Evolutionary conservation across 2,329 filamentous ascomycete genomes (phyloP).

Genomic region (Chrysoporthe cubensis): DNA sequence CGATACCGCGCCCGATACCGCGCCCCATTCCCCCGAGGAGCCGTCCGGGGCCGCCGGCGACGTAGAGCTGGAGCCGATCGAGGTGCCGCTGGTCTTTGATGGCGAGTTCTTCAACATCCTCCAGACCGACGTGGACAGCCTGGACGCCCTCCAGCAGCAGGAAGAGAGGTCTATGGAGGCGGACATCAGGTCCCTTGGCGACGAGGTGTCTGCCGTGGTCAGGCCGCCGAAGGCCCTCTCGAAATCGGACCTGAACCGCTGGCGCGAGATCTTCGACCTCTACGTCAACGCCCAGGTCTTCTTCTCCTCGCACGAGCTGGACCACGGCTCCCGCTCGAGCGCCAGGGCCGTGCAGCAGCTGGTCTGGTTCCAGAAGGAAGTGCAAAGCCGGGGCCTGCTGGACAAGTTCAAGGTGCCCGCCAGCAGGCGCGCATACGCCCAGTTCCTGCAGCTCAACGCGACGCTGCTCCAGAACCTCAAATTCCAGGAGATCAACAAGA

Average conservation of each 20-base stretch:
- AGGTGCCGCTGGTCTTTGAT: conserved; percentile 78
- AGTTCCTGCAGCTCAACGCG: conserved; percentile 74
- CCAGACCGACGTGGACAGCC: conserved; percentile 68
- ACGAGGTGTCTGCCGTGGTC: conserved; percentile 66
- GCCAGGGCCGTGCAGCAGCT: conserved; percentile 69
- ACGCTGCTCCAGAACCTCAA: conserved; percentile 78
- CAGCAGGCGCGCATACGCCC: conserved; percentile 66
- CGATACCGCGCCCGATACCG: neutral
- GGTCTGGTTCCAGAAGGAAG: conserved; percentile 71
- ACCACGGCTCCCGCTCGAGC: conserved; percentile 70
- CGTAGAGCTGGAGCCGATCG: conserved; percentile 49
- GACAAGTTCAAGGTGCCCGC: conserved; percentile 67
- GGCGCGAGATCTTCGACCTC: conserved; percentile 81
- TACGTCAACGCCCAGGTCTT: conserved; percentile 82
- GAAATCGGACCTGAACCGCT: conserved; percentile 71
- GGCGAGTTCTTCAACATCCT: conserved; percentile 79
- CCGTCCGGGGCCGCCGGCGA: conserved; percentile 15
- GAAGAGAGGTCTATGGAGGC: conserved; percentile 67
- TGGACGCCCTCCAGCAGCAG: conserved; percentile 69
- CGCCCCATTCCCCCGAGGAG: conserved; percentile 1
- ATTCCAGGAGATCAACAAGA: conserved; percentile 83
- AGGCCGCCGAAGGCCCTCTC: conserved; percentile 62
- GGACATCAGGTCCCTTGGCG: conserved; percentile 67
- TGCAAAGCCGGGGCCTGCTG: conserved; percentile 62
- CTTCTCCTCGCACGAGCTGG: conserved; percentile 75